Evolutionary conservation across 2,329 filamentous ascomycete genomes (phyloP), one percentile per base, ranked within the genome.

Genomic region (Aspergillus japonicus): DNA sequence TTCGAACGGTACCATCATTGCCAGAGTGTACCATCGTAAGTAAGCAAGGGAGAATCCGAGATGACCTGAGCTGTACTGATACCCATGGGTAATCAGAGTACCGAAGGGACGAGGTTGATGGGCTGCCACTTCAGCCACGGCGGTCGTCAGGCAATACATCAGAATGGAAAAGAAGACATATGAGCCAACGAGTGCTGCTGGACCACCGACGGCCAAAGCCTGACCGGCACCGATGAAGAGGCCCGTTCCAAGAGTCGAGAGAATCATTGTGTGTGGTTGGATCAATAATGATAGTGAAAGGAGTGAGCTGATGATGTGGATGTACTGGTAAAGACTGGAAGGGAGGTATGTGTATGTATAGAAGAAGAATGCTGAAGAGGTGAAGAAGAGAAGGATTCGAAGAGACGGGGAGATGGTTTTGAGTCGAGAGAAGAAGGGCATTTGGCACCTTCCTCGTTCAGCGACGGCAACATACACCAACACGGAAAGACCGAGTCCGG

Each of bases 221-320:
- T 79, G 75, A 52, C 83, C 83, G 14, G 81, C 80, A 61, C 82
- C 82, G 53, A 85, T 73, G 69, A 86, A 85, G 5, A 85, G 67
- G 61, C 83, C 83, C 5, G 82, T 84, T 54, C 81, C 80, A 59
- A 86, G 83, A 19, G 83, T 84, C 62, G 83, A 83, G 50, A 83
- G 14, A 16, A 44, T 19, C 66, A 87, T 87, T 68, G 85, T 85
- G 69, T 33, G 44, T 47, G 47, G 35, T 68, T 65, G 61, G 26
- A 59, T 66, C 67, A 56, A 62, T 58, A 64, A 57, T 52, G 24
- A 23, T 50, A 26, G 50, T 52, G 39, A 60, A 53, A 39, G 35
- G 35, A 39, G 5, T 39, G 35, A 39, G 10, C 14, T 50, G 56
- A 47, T 16, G 50, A 21, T 47, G 52, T 57, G 33, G 29, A 12